Conservation (phyloP, 2,329 filamentous ascomycete species). For the Pyricularia pennisetigena region DNA sequence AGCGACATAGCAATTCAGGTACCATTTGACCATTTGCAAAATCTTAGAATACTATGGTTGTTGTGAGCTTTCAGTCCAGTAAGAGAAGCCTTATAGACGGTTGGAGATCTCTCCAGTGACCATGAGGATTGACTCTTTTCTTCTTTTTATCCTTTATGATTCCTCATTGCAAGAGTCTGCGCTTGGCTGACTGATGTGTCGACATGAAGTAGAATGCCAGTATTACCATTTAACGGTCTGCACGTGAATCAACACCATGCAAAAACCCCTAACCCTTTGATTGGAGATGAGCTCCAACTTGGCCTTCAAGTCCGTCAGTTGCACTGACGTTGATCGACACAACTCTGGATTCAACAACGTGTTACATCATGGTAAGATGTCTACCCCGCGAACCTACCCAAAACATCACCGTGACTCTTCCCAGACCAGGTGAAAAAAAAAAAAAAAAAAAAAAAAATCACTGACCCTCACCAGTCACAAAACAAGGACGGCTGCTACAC, state of each 20-base stretch:
- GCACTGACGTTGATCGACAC: neutral
- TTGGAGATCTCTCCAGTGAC: no score
- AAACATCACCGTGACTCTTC: neutral
- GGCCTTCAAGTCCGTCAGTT: no score
- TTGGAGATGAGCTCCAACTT: neutral
- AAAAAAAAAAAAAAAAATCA: no score
- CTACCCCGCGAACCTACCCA: neutral
- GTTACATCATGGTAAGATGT: neutral
- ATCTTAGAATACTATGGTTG: neutral
- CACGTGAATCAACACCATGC: neutral
- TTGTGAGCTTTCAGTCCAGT: neutral
- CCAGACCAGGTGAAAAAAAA: no score
- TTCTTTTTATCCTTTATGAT: neutral
- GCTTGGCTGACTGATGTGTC: neutral
- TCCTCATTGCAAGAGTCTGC: neutral
- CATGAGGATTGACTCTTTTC: neutral
- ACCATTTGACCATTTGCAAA: neutral
- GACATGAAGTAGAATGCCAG: no score
- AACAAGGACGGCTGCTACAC: slow-evolving; percentile 69
- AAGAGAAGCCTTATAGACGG: neutral
- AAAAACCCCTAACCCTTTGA: neutral
- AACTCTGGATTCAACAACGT: neutral
- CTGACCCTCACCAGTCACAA: slow-evolving; percentile 21
- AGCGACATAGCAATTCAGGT: neutral
- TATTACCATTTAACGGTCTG: neutral